These are phyloP conservation scores for Eudorina sp. DNA, from an alignment of 139 green algal genomes.

Conservation along the genomic window DNA sequence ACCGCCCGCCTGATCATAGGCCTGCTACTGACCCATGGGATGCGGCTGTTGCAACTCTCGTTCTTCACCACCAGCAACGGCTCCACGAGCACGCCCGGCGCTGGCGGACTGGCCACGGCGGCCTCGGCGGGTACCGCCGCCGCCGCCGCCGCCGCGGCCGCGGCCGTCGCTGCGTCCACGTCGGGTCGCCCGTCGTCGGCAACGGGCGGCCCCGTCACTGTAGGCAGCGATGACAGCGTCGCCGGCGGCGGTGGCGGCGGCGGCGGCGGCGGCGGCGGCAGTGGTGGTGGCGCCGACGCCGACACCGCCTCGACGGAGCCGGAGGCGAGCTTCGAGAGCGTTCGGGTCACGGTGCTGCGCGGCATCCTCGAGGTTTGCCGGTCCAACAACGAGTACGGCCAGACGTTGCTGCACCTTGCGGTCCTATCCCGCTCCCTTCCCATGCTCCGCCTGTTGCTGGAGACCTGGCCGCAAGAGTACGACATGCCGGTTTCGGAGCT, in stretches of 20 bases:
- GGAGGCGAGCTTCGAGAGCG: background rate
- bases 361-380: background rate
- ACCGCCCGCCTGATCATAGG: background rate
- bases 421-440: conserved; percentile 8
- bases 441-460: conserved; percentile 2
- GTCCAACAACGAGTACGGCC: background rate
- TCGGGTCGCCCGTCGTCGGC: background rate
- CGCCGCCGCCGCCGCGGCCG: background rate
- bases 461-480: background rate
- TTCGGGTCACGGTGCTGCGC: background rate
- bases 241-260: background rate
- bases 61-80: background rate
- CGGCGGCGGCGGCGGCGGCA: background rate
- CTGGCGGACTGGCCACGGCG: too few species aligned
- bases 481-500: background rate
- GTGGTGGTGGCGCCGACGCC: background rate
- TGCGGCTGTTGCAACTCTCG: too few species aligned
- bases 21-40: background rate
- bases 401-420: conserved; percentile 31
- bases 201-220: background rate
- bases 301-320: background rate
- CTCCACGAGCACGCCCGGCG: background rate
- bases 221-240: background rate
- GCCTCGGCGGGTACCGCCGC: background rate
- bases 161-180: background rate